Base-by-base conservation (phyloP, 177 flowering plant genomes). In the Tripterygium wilfordii region DNA sequence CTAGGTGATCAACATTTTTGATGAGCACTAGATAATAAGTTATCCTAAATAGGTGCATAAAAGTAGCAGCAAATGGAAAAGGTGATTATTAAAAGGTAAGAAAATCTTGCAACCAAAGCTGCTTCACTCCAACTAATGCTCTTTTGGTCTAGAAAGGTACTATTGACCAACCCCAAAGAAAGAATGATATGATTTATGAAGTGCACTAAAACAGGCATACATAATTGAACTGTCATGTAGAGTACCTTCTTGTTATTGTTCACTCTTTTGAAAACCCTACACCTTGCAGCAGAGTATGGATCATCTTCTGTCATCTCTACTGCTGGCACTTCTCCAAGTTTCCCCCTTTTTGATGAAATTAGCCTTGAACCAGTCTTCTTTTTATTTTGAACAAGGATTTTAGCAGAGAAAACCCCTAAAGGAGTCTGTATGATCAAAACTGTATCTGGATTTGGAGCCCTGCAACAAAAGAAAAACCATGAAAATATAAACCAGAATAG, bases 271-370 rank as follows among this genome's bases (percentile, higher is more conserved):
- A 52, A 80, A 20, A 75, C 45, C 30, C 84, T 82, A 51, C 96
- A 89, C 57, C 94, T 82, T 28, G 97, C 98, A 51, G 96, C 75
- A 67, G 96, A 80, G 27, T 70, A 66, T 42, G 82, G 79, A 20
- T 82, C 87, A 55, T 55, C 24, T 49, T 75, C 79, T 20, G 57
- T 53, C 49, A 53, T 35, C 43, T 84, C 82, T 10, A n/a, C 65
- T 17, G 46, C 39, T 16, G 76, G 53, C 42, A 57, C 51, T 37
- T 67, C 75, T 43, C 65, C 65, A 53, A 53, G 51, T 41, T 64
- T 66, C 20, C 40, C 17, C 44, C 74, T 76, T 23, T 48, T 74
- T 2, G 96, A 70, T 35, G 82, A 79, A 62, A 79, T 75, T 37
- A 81, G 50, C 70, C 89, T 70, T 39, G 92, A 75, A 61, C 83